Base-by-base conservation (phyloP, 164 flowering plant species). In the Euptelea pleiosperma region DNA sequence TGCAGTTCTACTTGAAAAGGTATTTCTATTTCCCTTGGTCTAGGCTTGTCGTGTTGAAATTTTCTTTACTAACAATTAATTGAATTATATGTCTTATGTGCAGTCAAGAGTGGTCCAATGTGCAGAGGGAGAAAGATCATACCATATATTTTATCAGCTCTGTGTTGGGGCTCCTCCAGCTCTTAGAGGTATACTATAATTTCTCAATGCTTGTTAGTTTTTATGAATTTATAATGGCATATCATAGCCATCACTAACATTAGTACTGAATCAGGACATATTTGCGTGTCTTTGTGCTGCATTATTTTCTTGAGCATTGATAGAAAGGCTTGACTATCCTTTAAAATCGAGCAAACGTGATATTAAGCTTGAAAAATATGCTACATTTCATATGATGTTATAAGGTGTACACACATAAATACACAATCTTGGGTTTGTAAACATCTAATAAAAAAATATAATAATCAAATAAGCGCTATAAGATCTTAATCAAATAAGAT, bases 61-160 rank as follows among this genome's bases (percentile, higher is more conserved):
- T 60, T 19, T 36, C 1, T 44, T 4, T 29, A 62, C 30, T 14
- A 43, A 26, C 57, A 18, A 16, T 42, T 62, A 40, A 71, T 68
- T 63, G 45, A 29, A 50, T 41, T 21, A 9, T 65, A 45, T 65
- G 25, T 73, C 55, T 66, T 55, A 18, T 69, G 73, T 68, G 70
- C 93, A 94, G 97, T 94, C 97, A 52, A 81, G 99, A 76, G 99
- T 94, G 34, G 96, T 93, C 57, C 98, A 93, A 71, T 87, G 96
- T 71, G 74, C 84, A 9, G 90, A 86, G 56, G 96, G 96, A 48
- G 98, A 93, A 77, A 76, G 98, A 62, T 87, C 98, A 18, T 93
- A 90, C 67, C 98, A 93, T 69, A 84, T 89, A 69, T 93, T 93
- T 73, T 93, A 93, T 77, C 98, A 93, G 73, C 97, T 93, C 14